phyloP scores from a whole-genome alignment of 78 protist genomes.

The Paratrimastix pyriformis region DNA sequence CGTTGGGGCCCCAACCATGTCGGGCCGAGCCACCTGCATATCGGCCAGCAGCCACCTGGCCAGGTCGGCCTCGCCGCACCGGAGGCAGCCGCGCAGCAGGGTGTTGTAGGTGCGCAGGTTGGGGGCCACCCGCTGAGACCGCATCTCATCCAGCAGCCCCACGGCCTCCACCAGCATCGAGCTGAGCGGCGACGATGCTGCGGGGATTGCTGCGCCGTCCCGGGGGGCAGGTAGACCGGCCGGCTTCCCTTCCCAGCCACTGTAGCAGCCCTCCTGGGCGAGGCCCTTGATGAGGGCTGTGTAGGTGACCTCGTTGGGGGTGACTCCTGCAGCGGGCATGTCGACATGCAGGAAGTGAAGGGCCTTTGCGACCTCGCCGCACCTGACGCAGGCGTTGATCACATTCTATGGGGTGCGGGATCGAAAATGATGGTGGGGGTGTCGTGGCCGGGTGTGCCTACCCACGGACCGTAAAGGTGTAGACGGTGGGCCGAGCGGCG shows the following conservation, averaged over 20 bases:
- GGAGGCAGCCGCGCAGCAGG: slow-evolving; percentile 43
- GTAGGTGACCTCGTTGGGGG: slow-evolving; percentile 33
- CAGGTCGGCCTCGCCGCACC: slow-evolving; percentile 32
- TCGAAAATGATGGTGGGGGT: too few species aligned
- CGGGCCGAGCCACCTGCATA: too few species aligned
- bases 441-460: too few species aligned
- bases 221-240: too few species aligned
- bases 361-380: slow-evolving; percentile 7
- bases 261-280: slow-evolving; percentile 8
- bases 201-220: too few species aligned
- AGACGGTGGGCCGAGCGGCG: too few species aligned
- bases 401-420: too few species aligned
- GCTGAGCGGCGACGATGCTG: too few species aligned
- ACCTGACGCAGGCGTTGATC: slow-evolving; percentile 15
- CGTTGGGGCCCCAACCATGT: too few species aligned
- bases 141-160: slow-evolving; percentile 21
- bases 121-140: slow-evolving; percentile 9
- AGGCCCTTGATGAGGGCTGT: slow-evolving; percentile 47
- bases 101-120: slow-evolving; percentile 48
- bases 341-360: slow-evolving; percentile 8
- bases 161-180: slow-evolving; percentile 25
- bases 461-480: too few species aligned
- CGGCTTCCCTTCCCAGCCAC: too few species aligned
- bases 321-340: not conserved
- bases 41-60: slow-evolving; percentile 16